Conservation (phyloP, 192 early-diverging fungal genomes). For the Linnemannia schmuckeri region DNA sequence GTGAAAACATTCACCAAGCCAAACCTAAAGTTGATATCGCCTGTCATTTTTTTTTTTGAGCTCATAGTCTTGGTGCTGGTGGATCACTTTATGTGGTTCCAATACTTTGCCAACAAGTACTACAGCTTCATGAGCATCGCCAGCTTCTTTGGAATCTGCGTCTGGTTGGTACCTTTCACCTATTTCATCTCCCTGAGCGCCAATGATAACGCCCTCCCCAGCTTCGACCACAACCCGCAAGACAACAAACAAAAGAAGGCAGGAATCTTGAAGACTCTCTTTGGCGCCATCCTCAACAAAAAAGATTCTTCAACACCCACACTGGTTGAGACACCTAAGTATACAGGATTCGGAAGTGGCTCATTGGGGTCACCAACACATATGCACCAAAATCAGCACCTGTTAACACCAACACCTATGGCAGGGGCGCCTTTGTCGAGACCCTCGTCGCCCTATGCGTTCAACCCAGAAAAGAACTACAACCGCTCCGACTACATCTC, state of each 20-base stretch:
- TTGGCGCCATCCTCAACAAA: slow-evolving; percentile 38
- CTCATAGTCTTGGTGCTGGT: slow-evolving; percentile 75
- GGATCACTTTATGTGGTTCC: slow-evolving; percentile 98
- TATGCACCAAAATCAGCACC: neutral
- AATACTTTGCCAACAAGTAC: slow-evolving; percentile 83
- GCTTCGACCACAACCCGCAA: slow-evolving; percentile 59
- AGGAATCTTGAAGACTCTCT: slow-evolving; percentile 46
- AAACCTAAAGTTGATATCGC: too few relatives aligned
- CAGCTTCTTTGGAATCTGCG: slow-evolving; percentile 92
- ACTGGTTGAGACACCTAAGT: slow-evolving; percentile 39
- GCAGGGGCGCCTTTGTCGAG: neutral
- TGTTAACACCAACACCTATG: neutral
- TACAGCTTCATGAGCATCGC: slow-evolving; percentile 86
- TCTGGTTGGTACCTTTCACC: slow-evolving; percentile 94
- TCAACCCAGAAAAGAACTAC: slow-evolving; percentile 41
- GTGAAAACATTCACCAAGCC: too few relatives aligned
- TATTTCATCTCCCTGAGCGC: slow-evolving; percentile 95
- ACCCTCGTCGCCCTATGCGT: slow-evolving; percentile 16
- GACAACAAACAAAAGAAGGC: slow-evolving; percentile 43
- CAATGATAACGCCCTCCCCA: slow-evolving; percentile 87
- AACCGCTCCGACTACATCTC: slow-evolving; percentile 22
- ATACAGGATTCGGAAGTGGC: slow-evolving; percentile 36
- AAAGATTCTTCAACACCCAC: slow-evolving; percentile 31
- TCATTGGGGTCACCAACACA: slow-evolving; percentile 9
- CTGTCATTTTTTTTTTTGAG: neutral